Evolutionary conservation across 306 rosid genomes (phyloP).

Genomic region (Luffa acutangula): DNA sequence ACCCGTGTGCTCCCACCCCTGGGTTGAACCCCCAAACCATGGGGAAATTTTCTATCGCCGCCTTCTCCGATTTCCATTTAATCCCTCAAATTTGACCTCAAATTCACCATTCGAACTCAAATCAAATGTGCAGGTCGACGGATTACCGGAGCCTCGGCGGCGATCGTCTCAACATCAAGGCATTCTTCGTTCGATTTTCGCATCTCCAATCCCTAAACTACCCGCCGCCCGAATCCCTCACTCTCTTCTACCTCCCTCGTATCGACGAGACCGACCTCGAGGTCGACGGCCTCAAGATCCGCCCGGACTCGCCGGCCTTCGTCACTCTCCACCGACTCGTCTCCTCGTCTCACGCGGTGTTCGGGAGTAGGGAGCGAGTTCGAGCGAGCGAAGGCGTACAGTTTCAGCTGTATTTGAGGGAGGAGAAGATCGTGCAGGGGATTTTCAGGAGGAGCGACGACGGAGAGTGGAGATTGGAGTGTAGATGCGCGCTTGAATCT

Average conservation of each 20-base stretch:
- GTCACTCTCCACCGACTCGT: conserved; percentile 31
- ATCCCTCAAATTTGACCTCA: background rate
- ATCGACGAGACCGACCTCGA: conserved; percentile 24
- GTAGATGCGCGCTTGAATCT: conserved; percentile 21
- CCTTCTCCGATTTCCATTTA: background rate
- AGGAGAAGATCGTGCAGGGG: conserved; percentile 35
- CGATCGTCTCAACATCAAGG: conserved; percentile 15
- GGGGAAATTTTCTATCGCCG: background rate
- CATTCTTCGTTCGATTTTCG: conserved; percentile 22
- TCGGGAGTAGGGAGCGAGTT: conserved; percentile 30
- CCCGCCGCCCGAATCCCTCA: conserved; percentile 27
- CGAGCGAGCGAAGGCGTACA: conserved; percentile 23
- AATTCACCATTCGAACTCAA: background rate
- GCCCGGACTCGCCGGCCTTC: conserved; percentile 26
- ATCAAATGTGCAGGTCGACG: conserved; percentile 33
- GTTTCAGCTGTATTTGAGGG: conserved; percentile 32
- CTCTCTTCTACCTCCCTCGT: conserved; percentile 34
- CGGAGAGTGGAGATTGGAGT: conserved; percentile 33
- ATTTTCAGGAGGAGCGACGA: conserved; percentile 21
- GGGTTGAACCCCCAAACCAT: background rate
- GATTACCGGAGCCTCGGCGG: conserved; percentile 13
- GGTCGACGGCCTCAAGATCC: conserved; percentile 25
- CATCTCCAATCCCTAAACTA: background rate
- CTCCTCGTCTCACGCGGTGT: conserved; percentile 11
- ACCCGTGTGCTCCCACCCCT: conserved; percentile 5